Base-by-base conservation (phyloP, 2,329 filamentous ascomycete genomes). In the Sphaerulina musiva region DNA sequence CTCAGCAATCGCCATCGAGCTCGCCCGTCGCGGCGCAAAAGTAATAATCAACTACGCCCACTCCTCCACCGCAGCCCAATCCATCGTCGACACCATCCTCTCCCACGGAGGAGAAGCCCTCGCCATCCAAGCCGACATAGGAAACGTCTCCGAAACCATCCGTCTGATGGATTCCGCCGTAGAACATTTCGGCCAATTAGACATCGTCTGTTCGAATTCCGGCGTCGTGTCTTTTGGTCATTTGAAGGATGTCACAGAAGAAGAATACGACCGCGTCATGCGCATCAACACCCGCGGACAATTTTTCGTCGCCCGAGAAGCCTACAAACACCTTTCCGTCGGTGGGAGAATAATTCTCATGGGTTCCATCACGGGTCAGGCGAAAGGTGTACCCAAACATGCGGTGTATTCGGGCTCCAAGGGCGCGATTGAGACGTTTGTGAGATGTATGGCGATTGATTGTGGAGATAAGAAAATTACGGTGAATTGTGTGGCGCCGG, bases 141-240 rank as follows among this genome's bases (percentile, higher is more conserved):
- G 80, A 60, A 75, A 85, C 57, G 79, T 85, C 44, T 70, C 77
- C 56, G 76, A 87, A 70, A 87, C 83, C 61, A 76, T 78, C 51
- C 70, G 72, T 56, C 73, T 88, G 62, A 86, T 88, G 74, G 76
- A 80, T 54, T 70, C 84, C 66, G 83, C 83, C 51, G 75, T 83
- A 59, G 73, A 74, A 62, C 75, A 80, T 69, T 88, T 83, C 66
- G 84, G 84, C 70, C 78, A 81, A 69, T 76, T 87, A 66, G 76
- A 87, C 72, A 84, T 87, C 62, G 84, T 84, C 65, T 82, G 80
- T 76, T 85, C 81, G 67, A 87, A 87, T 77, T 82, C 80, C 44
- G 84, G 78, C 60, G 78, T 78, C 51, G 76, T 78, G 36, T 74
- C 73, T 43, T 78, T 78, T 66, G 76, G 76, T 55, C 76, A 78